These are phyloP conservation scores for Pinus tabuliformis DNA, from an alignment of 75 land plant genomes.

Conservation along the genomic window DNA sequence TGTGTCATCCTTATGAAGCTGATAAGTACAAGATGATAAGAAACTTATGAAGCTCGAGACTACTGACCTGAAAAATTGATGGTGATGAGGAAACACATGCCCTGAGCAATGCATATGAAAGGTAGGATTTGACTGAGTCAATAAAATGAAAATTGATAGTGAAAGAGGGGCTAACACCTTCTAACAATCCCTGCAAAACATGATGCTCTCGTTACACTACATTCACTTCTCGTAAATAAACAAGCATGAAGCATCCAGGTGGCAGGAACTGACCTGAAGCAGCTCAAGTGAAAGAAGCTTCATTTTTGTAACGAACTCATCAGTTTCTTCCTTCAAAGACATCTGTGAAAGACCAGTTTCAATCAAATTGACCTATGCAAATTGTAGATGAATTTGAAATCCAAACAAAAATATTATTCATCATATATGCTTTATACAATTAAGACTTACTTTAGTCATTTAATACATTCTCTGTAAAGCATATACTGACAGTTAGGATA, in stretches of 20 bases:
- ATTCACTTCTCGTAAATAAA: background rate
- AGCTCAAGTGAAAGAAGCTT: slow-evolving; percentile 92
- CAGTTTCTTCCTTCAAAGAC: slow-evolving; percentile 96
- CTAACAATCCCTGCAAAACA: slow-evolving; percentile 73
- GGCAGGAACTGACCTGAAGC: slow-evolving; percentile 60
- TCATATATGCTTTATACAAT: slow-evolving; percentile 4
- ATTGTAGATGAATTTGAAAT: background rate
- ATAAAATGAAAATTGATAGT: slow-evolving; percentile 88
- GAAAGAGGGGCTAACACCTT: slow-evolving; percentile 88
- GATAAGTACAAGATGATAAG: background rate
- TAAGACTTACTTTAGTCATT: background rate
- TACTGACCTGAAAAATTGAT: slow-evolving; percentile 79
- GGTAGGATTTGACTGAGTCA: slow-evolving; percentile 89
- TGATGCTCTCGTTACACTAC: background rate
- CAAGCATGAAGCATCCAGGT: background rate
- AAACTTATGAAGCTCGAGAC: background rate
- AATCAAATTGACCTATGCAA: background rate
- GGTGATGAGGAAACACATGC: slow-evolving; percentile 80
- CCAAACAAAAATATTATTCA: background rate
- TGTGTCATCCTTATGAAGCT: too few species aligned
- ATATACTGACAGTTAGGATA: background rate
- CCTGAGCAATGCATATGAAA: slow-evolving; percentile 87
- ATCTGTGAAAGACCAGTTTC: slow-evolving; percentile 46
- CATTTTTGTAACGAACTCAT: slow-evolving; percentile 80
- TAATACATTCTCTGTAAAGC: background rate